These are phyloP conservation scores for Begonia peltatifolia DNA, from an alignment of 306 rosid species.

Conservation along the genomic window DNA sequence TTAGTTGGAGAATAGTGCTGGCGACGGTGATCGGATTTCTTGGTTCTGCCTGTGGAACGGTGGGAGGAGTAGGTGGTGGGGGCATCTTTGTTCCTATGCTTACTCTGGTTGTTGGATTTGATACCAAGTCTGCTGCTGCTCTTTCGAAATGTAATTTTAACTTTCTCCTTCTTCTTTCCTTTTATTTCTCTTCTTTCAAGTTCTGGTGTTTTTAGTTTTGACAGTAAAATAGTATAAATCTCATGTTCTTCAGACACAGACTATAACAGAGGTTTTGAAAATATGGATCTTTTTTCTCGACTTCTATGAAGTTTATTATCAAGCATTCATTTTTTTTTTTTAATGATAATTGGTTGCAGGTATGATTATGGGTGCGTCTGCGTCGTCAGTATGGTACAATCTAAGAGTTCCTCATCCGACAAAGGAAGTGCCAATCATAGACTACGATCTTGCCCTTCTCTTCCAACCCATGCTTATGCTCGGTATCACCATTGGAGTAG, in stretches of 20 bases:
- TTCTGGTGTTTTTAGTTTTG: not conserved
- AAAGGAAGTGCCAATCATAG: constrained; percentile 66
- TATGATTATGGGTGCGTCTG: constrained; percentile 95
- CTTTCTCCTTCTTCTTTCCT: not conserved
- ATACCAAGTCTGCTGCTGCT: constrained; percentile 91
- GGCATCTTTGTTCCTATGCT: constrained; percentile 98
- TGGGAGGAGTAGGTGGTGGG: constrained; percentile 95
- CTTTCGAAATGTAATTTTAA: constrained; percentile 59
- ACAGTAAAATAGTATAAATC: too few relatives aligned
- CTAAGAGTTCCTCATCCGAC: constrained; percentile 80
- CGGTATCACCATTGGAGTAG: constrained; percentile 75
- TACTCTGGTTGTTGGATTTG: constrained; percentile 74
- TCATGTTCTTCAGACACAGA: too few relatives aligned
- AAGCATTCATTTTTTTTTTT: not conserved
- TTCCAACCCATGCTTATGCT: constrained; percentile 96
- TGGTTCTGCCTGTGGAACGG: constrained; percentile 90
- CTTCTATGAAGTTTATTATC: not conserved
- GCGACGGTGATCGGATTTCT: constrained; percentile 73
- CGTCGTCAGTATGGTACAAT: constrained; percentile 86
- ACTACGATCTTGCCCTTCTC: constrained; percentile 75
- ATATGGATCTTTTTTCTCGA: not conserved
- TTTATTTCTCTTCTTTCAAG: not conserved
- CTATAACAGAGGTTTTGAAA: not conserved
- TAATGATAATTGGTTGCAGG: constrained; percentile 19
- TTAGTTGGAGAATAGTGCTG: constrained; percentile 50